These are phyloP conservation scores for Globisporangium nagaii DNA, from an alignment of 352 stramenopile genomes.

Conservation along the genomic window DNA sequence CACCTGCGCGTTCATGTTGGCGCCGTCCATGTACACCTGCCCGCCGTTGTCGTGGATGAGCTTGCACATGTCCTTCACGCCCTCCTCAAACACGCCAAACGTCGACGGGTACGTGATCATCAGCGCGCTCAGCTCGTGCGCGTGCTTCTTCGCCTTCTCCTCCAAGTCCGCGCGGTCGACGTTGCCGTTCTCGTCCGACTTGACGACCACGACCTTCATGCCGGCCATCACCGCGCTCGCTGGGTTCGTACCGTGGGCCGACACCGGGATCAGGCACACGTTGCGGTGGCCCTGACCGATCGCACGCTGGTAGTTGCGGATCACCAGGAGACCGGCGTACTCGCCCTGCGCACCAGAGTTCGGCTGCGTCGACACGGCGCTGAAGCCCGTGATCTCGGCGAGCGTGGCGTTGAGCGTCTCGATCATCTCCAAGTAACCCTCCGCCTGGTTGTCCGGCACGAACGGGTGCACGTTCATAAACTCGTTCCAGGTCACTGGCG, in stretches of 20 bases:
- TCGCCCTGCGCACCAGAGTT: conserved; percentile 98
- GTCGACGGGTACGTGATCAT: conserved; percentile 99
- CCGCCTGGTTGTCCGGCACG: conserved; percentile 91
- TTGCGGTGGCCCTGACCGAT: conserved; percentile 93
- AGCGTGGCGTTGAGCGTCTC: conserved; percentile 94
- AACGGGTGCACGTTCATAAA: conserved; percentile 99
- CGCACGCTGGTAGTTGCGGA: conserved; percentile 94
- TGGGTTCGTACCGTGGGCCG: conserved; percentile 98
- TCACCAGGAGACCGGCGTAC: conserved; percentile 96
- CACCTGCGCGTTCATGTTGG: conserved; percentile 99
- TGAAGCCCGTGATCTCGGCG: conserved; percentile 98
- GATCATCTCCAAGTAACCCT: conserved; percentile 97
- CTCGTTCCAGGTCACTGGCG: conserved; percentile 96
- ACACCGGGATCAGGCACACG: conserved; percentile 98
- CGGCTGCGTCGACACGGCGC: conserved; percentile 95
- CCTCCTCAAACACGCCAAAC: conserved; percentile 98
- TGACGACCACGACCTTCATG: conserved; percentile 97
- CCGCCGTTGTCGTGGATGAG: conserved; percentile 95
- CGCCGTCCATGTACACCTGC: conserved; percentile 99
- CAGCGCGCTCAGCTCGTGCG: conserved; percentile 94
- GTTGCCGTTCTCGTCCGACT: conserved; percentile 95
- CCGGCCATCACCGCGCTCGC: conserved; percentile 96
- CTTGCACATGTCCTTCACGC: conserved; percentile 95
- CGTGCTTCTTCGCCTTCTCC: conserved; percentile 94
- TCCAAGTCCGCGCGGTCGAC: conserved; percentile 95